Base-by-base conservation (phyloP, 164 flowering plant genomes). In the Magnolia changhungtana region DNA sequence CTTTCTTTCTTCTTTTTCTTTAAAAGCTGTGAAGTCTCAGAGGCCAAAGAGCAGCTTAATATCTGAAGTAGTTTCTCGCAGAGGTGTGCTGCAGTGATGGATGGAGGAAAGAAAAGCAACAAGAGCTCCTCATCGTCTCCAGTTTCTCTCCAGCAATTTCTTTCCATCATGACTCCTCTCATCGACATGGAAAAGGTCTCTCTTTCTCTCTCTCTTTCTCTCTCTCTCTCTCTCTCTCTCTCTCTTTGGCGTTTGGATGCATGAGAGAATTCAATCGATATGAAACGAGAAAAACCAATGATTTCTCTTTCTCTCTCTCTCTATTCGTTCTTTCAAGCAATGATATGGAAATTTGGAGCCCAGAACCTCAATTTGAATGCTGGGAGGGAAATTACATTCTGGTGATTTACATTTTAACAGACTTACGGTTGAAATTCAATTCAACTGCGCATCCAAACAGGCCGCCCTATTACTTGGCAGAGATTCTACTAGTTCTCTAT, bases 131-230 rank as follows among this genome's bases (percentile, higher is more conserved):
- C 67, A 64, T 64, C 88, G 7, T 45, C 91, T 45, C 63, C 88
- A 2, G 78, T 93, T 20, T 82, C 96, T 76, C 89, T 92, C 23
- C 85, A 93, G 70, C 91, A 93, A 69, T 95, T 95, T 85, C 83
- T 95, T 73, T 89, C 98, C 27, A 77, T 74, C 71, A 91, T 83
- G 87, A 64, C 91, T 63, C 98, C 98, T 74, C 85, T 95, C 24
- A 85, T 93, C 70, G 98, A 95, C 74, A 69, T 95, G 83, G 98
- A 95, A 76, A 95, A 95, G 90, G 98, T 86, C 69, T 14, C 3
- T 27, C 29, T 27, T 74, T 75, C 29, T 24, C 27, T 24, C 27
- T 27, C 29, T 27, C 29, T 27, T 2, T 27, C 29, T 27, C 29
- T 27, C 29, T 27, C 29, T 27, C 29, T 27, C 29, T 27, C 29